Base-by-base conservation (phyloP, 441 rosid species). In the Eruca vesicaria region DNA sequence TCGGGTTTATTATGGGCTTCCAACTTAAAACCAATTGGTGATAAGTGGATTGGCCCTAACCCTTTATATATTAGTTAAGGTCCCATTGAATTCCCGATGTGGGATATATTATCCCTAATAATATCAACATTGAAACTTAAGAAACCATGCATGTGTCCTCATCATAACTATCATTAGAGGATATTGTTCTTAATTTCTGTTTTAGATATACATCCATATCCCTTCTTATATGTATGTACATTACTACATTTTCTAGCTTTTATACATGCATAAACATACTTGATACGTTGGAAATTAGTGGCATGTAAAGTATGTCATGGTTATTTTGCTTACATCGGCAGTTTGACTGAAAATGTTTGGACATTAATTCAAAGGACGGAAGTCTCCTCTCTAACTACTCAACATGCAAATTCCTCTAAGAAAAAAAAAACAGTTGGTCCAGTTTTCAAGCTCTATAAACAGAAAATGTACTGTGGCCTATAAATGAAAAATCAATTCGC, bases 341-440 rank as follows among this genome's bases (percentile, higher is more conserved):
- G 26, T 78, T 78, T 72, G 77, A 78, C 69, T 66, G 62, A 4
- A 50, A n/a, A 71, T 50, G 43, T 77, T 58, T 65, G 58, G 36
- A 72, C 16, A 61, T 58, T 45, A 18, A 45, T 35, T 76, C 71
- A 72, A 71, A 61, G 38, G 28, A 53, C 35, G 35, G 48, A 64
- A 63, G n/a, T 69, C 41, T 58, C 53, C 66, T 69, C 43, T 58
- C 60, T 66, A 77, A 71, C 76, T 26, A 78, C 73, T 66, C 52
- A 58, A 59, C 72, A 77, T 66, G 76, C 76, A 59, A 36, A 26
- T 58, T 70, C 28, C 35, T 60, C 41, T 2, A 1, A 38, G 7
- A 29, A 33, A 69, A 69, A 33, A 65, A 50, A 50, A 50, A 59
- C 33, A 33, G 68, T 28, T 32, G 68, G 72, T 65, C 68, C 63